Conservation (phyloP, 225 moss, liverwort and hornwort genomes). For the Bryum argenteum region DNA sequence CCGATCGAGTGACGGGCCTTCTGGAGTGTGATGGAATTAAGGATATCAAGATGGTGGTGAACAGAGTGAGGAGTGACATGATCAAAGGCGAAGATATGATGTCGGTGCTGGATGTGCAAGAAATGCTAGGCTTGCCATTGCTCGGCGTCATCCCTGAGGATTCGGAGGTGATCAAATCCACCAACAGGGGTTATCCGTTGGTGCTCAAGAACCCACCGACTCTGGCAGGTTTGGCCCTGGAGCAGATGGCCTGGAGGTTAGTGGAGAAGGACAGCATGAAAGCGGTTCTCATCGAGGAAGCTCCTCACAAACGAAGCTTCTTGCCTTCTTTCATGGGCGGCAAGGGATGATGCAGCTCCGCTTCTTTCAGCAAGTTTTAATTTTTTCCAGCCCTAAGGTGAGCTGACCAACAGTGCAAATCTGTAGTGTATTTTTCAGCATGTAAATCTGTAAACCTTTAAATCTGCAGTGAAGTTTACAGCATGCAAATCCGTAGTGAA, state of each 20-base stretch:
- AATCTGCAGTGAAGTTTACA: no score
- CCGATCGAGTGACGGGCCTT: conserved; percentile 95
- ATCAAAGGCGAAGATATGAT: conserved; percentile 99
- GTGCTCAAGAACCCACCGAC: conserved; percentile 98
- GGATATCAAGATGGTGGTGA: conserved; percentile 99
- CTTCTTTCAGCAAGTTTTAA: no score
- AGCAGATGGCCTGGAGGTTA: conserved; percentile 98
- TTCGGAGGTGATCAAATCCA: conserved; percentile 97
- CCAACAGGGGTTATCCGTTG: conserved; percentile 91
- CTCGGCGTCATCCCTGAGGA: conserved; percentile 95
- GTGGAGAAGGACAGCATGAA: conserved; percentile 99
- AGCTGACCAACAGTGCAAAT: no score
- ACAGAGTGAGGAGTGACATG: conserved; percentile 96
- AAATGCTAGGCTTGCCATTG: conserved; percentile 93
- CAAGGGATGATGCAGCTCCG: conserved; percentile 41
- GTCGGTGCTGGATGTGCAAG: conserved; percentile 98
- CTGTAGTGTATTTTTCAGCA: no score
- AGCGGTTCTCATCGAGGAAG: conserved; percentile 88
- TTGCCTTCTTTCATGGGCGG: conserved; percentile 51
- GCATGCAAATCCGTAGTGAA: no score
- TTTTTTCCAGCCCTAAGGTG: no score
- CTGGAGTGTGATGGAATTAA: conserved; percentile 97
- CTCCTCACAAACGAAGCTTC: conserved; percentile 78
- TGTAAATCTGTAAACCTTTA: no score
- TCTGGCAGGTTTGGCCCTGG: conserved; percentile 90